A percentile compares a stretch with the other conserved stretches of the same genome.
phyloP scores from a whole-genome alignment of 352 stramenopile species.

The Globisporangium cystogenes region DNA sequence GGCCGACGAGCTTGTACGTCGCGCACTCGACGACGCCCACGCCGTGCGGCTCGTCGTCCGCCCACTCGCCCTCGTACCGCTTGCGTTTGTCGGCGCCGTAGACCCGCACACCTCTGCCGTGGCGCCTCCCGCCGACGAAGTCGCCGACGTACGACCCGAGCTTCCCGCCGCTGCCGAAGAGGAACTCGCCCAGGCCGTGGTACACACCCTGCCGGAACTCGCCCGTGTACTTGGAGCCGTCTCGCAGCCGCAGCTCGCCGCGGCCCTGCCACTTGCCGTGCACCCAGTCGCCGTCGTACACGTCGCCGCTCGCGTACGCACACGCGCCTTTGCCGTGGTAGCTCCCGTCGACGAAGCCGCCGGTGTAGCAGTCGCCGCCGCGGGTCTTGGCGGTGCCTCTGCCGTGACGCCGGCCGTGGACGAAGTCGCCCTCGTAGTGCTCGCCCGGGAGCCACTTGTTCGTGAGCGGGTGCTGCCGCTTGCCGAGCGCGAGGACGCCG shows the following conservation, averaged over 20 bases:
- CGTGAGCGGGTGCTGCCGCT: slow-evolving; percentile 55
- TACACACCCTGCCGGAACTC: slow-evolving; percentile 43
- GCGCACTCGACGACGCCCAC: slow-evolving; percentile 46
- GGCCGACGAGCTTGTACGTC: slow-evolving; percentile 50
- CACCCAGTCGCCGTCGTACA: slow-evolving; percentile 68
- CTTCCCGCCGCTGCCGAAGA: slow-evolving; percentile 33
- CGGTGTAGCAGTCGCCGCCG: slow-evolving; percentile 46
- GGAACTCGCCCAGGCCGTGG: slow-evolving; percentile 54
- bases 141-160: slow-evolving; percentile 60
- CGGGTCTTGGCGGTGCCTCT: slow-evolving; percentile 30
- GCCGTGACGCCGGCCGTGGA: slow-evolving; percentile 44
- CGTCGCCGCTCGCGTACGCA: slow-evolving; percentile 48
- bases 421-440: slow-evolving; percentile 65
- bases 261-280: slow-evolving; percentile 51
- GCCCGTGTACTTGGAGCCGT: slow-evolving; percentile 54
- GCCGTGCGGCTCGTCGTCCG: slow-evolving; percentile 49
- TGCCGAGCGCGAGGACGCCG: slow-evolving; percentile 42
- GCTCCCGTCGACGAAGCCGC: slow-evolving; percentile 36
- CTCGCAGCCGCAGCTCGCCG: slow-evolving; percentile 35
- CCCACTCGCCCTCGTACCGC: slow-evolving; percentile 69
- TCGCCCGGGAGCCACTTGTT: slow-evolving; percentile 54
- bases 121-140: slow-evolving; percentile 41
- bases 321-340: slow-evolving; percentile 56
- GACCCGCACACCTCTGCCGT: slow-evolving; percentile 55
- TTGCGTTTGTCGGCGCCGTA: slow-evolving; percentile 32